These are phyloP conservation scores for Craterostigma plantagineum DNA, from an alignment of 257 asterid genomes.

Conservation along the genomic window DNA sequence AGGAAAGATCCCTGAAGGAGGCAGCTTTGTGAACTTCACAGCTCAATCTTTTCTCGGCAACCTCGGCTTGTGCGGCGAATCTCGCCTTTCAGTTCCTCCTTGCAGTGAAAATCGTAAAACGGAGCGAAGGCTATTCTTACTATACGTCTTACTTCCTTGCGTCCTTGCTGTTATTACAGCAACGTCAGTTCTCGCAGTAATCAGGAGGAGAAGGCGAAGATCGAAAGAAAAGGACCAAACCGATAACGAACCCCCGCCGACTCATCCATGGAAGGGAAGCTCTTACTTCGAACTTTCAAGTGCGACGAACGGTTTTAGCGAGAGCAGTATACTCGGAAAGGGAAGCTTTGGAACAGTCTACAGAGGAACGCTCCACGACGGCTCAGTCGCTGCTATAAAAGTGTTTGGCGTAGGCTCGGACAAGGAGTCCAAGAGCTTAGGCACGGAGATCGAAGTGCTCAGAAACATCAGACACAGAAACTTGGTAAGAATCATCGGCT, in stretches of 20 bases:
- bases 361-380: slow-evolving; percentile 5
- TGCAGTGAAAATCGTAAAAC: slow-evolving; percentile 1
- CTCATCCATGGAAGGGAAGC: not conserved
- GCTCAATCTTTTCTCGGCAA: slow-evolving; percentile 2
- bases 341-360: slow-evolving; percentile 10
- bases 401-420: slow-evolving; percentile 4
- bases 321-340: slow-evolving; percentile 6
- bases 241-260: not conserved
- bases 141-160: not conserved
- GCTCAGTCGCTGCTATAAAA: slow-evolving; percentile 2
- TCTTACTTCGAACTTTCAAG: slow-evolving; percentile 2
- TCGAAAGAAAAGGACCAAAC: not conserved
- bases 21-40: slow-evolving; percentile 7
- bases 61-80: slow-evolving; percentile 4
- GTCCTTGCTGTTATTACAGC: not conserved
- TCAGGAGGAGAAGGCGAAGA: not conserved
- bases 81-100: slow-evolving; percentile 1
- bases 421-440: slow-evolving; percentile 7
- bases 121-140: no score
- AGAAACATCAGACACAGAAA: slow-evolving; percentile 3
- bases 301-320: slow-evolving; percentile 1
- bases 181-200: not conserved
- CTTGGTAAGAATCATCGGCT: slow-evolving; percentile 2
- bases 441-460: slow-evolving; percentile 6
- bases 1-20: slow-evolving; percentile 9